Evolutionary conservation across 1,284 basidiomycete genomes (phyloP).

Genomic region (Cryptococcus jaspeensis): DNA sequence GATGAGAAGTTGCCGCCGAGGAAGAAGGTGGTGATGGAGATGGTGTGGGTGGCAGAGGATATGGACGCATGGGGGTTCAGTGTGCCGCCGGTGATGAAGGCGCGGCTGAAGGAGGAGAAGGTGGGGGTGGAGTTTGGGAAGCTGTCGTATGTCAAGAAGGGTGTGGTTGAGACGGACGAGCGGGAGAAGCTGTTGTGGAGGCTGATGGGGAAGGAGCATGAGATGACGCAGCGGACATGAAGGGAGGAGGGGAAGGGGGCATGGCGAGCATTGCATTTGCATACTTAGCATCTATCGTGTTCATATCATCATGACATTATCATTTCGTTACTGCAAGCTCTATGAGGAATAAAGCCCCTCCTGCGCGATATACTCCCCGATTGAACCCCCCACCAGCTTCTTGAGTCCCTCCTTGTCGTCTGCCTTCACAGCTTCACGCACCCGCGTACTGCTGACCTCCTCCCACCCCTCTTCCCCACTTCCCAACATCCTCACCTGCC

Average conservation of each 20-base stretch:
- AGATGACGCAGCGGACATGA: not conserved
- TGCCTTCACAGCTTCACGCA: slow-evolving; percentile 58
- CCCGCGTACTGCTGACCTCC: slow-evolving; percentile 69
- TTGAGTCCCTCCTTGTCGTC: slow-evolving; percentile 50
- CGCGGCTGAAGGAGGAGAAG: slow-evolving; percentile 1
- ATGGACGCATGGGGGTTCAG: slow-evolving; percentile 13
- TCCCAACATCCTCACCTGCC: slow-evolving; percentile 61
- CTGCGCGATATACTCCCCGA: slow-evolving; percentile 58
- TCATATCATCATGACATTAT: not conserved
- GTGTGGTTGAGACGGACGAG: not conserved
- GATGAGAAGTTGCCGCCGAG: slow-evolving; percentile 4
- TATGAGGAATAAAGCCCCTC: slow-evolving; percentile 56
- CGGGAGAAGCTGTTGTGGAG: slow-evolving; percentile 6
- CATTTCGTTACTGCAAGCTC: not conserved
- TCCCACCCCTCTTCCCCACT: slow-evolving; percentile 58
- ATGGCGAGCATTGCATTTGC: not conserved
- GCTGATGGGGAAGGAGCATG: slow-evolving; percentile 2
- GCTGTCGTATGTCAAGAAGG: not conserved
- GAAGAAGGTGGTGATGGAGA: slow-evolving; percentile 7
- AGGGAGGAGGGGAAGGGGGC: not conserved
- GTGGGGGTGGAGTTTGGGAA: not conserved
- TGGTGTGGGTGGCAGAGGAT: slow-evolving; percentile 16
- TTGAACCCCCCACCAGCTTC: slow-evolving; percentile 52
- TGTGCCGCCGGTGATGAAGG: slow-evolving; percentile 6
- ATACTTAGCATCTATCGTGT: not conserved